Conservation (phyloP, 1,284 basidiomycete genomes). For the Tilletia walkeri region DNA sequence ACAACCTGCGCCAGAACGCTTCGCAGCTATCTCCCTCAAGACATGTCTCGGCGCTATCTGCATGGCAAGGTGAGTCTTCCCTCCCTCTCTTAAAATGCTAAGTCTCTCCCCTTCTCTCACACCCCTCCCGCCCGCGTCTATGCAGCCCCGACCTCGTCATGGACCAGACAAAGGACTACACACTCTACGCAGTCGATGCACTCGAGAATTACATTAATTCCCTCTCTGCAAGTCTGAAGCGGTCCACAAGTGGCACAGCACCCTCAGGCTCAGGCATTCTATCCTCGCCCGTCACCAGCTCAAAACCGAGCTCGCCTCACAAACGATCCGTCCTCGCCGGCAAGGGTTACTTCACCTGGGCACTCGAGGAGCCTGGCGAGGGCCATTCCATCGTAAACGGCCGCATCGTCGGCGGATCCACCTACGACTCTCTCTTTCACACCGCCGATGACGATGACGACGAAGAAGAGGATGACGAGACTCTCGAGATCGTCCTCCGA, state of each 20-base stretch:
- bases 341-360: conserved; percentile 51
- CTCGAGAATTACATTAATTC: conserved; percentile 35
- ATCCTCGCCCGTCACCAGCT: conserved; percentile 13
- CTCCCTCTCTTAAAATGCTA: neutral
- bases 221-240: conserved; percentile 3
- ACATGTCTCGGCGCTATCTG: conserved; percentile 51
- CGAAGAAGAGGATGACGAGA: conserved; percentile 36
- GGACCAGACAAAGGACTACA: conserved; percentile 46
- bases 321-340: conserved; percentile 42
- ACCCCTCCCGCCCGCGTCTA: neutral
- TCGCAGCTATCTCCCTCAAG: conserved; percentile 50
- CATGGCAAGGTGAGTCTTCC: conserved; percentile 32
- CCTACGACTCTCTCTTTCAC: conserved; percentile 21
- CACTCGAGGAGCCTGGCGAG: conserved; percentile 47
- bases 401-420: conserved; percentile 38
- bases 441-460: conserved; percentile 39
- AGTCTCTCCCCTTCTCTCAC: neutral
- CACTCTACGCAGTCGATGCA: conserved; percentile 54
- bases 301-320: conserved; percentile 24
- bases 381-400: conserved; percentile 49
- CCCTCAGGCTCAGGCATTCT: neutral
- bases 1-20: conserved; percentile 25
- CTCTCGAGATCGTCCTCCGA: conserved; percentile 49
- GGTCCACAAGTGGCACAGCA: conserved; percentile 17
- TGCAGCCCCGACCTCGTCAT: conserved; percentile 50